A percentile compares a stretch with the other conserved stretches of the same genome.
Conservation (phyloP, 371 early-diverging fungal genomes). For the Haplosporangium sp. region DNA sequence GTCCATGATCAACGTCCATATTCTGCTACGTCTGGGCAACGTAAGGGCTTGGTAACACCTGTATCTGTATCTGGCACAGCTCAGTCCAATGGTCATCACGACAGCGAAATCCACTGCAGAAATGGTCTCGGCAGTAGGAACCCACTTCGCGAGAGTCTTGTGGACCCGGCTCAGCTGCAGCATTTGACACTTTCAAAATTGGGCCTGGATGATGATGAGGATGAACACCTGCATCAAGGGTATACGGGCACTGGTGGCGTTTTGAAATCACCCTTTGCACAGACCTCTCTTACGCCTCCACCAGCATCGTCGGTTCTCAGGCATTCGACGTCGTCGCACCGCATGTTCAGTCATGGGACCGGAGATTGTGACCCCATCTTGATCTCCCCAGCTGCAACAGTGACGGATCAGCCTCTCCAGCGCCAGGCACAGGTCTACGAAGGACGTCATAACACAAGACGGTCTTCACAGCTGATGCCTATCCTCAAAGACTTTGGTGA, state of each 20-base stretch:
- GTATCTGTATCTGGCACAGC: conserved; percentile 33
- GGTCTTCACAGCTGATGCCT: conserved; percentile 37
- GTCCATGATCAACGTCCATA: conserved; percentile 8
- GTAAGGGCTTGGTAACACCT: conserved; percentile 28
- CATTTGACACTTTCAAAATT: conserved; percentile 12
- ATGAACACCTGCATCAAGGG: neutral
- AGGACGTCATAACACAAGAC: conserved; percentile 14
- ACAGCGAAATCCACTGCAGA: neutral
- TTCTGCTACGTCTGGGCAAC: conserved; percentile 5
- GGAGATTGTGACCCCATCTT: conserved; percentile 19
- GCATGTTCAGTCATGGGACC: conserved; percentile 5
- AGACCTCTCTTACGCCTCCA: conserved; percentile 42
- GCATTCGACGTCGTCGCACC: conserved; percentile 26
- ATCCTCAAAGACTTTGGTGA: conserved; percentile 31
- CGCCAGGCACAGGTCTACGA: neutral
- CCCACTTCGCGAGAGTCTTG: conserved; percentile 34
- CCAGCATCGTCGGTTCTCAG: conserved; percentile 44
- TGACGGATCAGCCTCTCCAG: neutral
- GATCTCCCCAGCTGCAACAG: conserved; percentile 11
- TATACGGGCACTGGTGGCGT: neutral
- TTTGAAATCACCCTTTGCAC: conserved; percentile 15
- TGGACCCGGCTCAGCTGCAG: conserved; percentile 29
- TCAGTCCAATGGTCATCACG: conserved; percentile 22
- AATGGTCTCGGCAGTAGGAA: conserved; percentile 6
- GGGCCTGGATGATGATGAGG: conserved; percentile 14